phyloP scores from a whole-genome alignment of 106 monocot species.

The Gastrodia elata region DNA sequence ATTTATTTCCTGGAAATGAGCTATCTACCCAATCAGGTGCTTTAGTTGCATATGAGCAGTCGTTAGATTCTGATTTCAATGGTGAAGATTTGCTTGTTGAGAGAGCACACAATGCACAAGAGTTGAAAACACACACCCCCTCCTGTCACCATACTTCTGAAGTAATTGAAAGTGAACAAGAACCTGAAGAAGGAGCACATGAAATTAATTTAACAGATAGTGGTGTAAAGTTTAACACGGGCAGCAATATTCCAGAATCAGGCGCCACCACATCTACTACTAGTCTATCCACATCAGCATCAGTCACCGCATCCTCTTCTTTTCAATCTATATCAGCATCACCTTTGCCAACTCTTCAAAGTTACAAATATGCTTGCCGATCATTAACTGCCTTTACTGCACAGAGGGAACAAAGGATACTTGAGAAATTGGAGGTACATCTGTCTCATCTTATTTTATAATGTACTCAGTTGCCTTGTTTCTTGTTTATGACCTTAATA shows the following conservation, averaged over 20 bases:
- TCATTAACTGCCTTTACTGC: constrained; percentile 14
- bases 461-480: not conserved
- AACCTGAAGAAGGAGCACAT: not conserved
- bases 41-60: constrained; percentile 7
- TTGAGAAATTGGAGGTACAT: constrained; percentile 48
- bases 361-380: constrained; percentile 17
- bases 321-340: constrained; percentile 7
- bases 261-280: not conserved
- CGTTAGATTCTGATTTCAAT: not conserved
- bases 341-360: constrained; percentile 11
- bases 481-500: constrained; percentile 5
- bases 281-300: constrained; percentile 1
- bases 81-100: not conserved
- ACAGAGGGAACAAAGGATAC: constrained; percentile 45
- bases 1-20: constrained; percentile 12
- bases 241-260: not conserved
- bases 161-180: not conserved
- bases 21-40: constrained; percentile 5
- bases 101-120: constrained; percentile 5
- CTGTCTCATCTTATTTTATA: not conserved
- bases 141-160: constrained; percentile 4
- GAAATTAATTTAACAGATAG: not conserved
- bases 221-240: constrained; percentile 8
- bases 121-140: not conserved
- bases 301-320: not conserved